These are phyloP conservation scores for Barnettozyma pratensis DNA, from an alignment of 805 yeast species.

Conservation along the genomic window DNA sequence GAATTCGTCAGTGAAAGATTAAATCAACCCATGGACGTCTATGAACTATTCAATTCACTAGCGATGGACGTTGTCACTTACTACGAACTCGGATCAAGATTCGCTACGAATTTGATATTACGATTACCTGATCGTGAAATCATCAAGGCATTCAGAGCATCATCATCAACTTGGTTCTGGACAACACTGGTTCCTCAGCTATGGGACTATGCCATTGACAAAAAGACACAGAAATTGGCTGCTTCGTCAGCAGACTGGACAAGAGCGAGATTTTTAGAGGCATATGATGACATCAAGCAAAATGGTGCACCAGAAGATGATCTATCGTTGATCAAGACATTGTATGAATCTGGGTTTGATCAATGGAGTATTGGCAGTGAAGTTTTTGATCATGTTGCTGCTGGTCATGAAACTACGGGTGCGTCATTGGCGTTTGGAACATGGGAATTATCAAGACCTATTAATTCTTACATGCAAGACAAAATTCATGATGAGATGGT, in stretches of 20 bases:
- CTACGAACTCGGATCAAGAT: constrained; percentile 50
- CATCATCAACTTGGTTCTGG: constrained; percentile 61
- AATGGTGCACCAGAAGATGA: constrained; percentile 15
- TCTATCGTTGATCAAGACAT: constrained; percentile 16
- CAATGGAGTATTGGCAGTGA: constrained; percentile 39
- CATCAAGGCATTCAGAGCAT: constrained; percentile 40
- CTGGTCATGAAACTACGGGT: constrained; percentile 76
- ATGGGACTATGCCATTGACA: constrained; percentile 32
- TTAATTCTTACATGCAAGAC: constrained; percentile 40
- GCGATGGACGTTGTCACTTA: constrained; percentile 68
- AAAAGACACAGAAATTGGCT: constrained; percentile 34
- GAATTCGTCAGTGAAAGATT: constrained; percentile 12
- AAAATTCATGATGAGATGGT: constrained; percentile 43
- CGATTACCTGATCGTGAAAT: constrained; percentile 37
- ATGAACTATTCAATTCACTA: constrained; percentile 58
- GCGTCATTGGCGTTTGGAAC: constrained; percentile 54
- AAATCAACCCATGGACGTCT: constrained; percentile 42
- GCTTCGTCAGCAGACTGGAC: constrained; percentile 42
- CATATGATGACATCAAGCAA: constrained; percentile 16
- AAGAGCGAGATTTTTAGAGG: constrained; percentile 24
- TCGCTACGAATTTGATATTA: constrained; percentile 40
- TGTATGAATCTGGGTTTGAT: constrained; percentile 21
- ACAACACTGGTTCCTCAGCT: constrained; percentile 52
- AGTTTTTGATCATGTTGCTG: constrained; percentile 61
- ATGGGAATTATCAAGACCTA: constrained; percentile 53